phyloP scores from a whole-genome alignment of 768 basidiomycete species.

The Calocybe gangraenosa region DNA sequence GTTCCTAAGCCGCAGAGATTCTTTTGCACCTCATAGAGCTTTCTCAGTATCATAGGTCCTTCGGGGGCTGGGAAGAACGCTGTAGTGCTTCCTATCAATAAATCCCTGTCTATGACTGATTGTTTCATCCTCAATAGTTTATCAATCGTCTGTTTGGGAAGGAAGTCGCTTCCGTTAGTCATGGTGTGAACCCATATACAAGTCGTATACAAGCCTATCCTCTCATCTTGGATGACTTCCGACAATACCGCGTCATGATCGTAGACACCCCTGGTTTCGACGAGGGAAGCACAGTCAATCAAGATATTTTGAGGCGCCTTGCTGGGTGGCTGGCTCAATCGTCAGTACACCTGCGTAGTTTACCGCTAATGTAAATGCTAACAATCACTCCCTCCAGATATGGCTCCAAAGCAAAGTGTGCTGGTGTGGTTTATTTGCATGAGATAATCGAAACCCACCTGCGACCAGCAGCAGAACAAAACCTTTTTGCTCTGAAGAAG shows the following conservation, averaged over 20 bases:
- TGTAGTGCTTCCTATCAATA: no score
- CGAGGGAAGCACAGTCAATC: no score
- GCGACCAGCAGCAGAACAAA: slow-evolving; percentile 15
- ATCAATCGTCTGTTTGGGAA: slow-evolving; percentile 14
- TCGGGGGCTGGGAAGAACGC: slow-evolving; percentile 28
- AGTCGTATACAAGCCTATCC: slow-evolving; percentile 14
- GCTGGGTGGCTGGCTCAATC: slow-evolving; percentile 2
- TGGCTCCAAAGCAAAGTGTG: slow-evolving; percentile 8
- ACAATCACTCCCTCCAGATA: no score
- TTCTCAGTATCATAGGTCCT: slow-evolving; percentile 23
- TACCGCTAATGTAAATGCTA: no score
- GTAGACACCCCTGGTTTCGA: no score
- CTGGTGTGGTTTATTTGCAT: slow-evolving; percentile 16
- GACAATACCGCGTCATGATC: no score
- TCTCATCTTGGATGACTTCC: no score
- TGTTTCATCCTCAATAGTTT: slow-evolving; percentile 20
- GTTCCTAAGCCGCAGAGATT: no score
- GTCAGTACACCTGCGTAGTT: no score
- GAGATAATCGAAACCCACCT: slow-evolving; percentile 17
- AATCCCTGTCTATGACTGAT: neutral
- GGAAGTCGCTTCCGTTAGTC: slow-evolving; percentile 16
- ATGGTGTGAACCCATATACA: slow-evolving; percentile 21
- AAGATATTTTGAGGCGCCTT: no score
- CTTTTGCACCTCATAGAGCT: no score
- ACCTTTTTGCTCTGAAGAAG: slow-evolving; percentile 16